phyloP scores from a whole-genome alignment of 768 basidiomycete genomes.

The Tricholoma hemisulphureum region DNA sequence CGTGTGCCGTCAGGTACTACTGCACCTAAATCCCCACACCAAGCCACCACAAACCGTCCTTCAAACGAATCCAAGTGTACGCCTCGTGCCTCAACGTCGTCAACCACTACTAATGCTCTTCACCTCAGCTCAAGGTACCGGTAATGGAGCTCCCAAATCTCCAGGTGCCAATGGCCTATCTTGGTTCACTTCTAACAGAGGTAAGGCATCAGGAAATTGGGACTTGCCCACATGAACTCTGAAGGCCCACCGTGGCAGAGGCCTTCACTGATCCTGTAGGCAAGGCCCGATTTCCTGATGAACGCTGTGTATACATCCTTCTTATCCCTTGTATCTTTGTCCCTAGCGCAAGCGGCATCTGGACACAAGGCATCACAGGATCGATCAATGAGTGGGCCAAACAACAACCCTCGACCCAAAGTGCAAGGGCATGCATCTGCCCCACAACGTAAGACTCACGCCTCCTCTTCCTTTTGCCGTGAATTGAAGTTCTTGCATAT shows the following conservation, averaged over 20 bases:
- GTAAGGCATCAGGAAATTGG: constrained; percentile 1
- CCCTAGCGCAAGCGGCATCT: background rate
- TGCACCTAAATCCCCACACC: background rate
- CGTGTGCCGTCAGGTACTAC: background rate
- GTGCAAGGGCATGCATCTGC: background rate
- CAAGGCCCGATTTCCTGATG: constrained; percentile 1
- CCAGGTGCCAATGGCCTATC: background rate
- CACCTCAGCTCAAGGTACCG: background rate
- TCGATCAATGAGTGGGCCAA: background rate
- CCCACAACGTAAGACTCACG: background rate
- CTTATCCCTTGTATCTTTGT: background rate
- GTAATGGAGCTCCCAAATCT: background rate
- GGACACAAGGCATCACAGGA: background rate
- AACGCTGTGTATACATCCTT: background rate
- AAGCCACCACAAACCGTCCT: background rate
- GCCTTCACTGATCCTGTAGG: background rate
- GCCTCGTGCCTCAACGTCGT: background rate
- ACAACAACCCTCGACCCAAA: background rate
- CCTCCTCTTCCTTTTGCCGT: background rate
- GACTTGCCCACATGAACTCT: background rate
- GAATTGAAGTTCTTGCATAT: background rate
- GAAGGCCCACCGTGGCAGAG: background rate
- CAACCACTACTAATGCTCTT: background rate
- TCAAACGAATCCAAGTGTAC: background rate
- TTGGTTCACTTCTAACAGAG: background rate